Evolutionary conservation across 2,329 filamentous ascomycete species (phyloP).

Genomic region (Nigrospora oryzae): DNA sequence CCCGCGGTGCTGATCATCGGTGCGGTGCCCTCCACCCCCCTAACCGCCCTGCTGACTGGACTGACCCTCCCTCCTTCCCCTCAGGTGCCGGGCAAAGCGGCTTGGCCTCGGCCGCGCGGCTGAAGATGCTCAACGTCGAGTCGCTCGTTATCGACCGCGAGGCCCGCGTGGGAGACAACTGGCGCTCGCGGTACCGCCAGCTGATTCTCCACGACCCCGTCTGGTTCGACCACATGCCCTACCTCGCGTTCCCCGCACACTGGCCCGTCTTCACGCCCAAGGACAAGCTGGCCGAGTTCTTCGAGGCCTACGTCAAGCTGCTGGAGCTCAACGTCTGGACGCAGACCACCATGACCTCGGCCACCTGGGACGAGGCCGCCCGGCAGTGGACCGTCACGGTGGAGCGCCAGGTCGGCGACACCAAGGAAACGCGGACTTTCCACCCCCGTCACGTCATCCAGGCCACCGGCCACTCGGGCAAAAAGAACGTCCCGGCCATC

Average conservation of each 20-base stretch:
- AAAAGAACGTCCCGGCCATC: constrained; percentile 52
- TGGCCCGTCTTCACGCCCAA: constrained; percentile 68
- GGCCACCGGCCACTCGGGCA: constrained; percentile 60
- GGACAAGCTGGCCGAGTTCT: constrained; percentile 62
- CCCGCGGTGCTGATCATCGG: constrained; percentile 55
- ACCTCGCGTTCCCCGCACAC: constrained; percentile 51
- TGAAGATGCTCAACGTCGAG: constrained; percentile 49
- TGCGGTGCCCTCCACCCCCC: constrained; percentile 21
- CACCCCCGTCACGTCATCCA: constrained; percentile 57
- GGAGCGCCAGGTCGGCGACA: constrained; percentile 15
- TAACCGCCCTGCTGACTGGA: background rate
- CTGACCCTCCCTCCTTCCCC: background rate
- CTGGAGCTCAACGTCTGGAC: constrained; percentile 66
- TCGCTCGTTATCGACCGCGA: constrained; percentile 52
- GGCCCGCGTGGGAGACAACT: constrained; percentile 52
- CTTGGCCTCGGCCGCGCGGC: constrained; percentile 45
- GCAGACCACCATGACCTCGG: constrained; percentile 35
- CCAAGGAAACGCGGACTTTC: constrained; percentile 39
- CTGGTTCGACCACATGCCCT: constrained; percentile 54
- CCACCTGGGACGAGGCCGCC: constrained; percentile 38
- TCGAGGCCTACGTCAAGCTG: constrained; percentile 54
- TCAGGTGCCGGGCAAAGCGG: constrained; percentile 43
- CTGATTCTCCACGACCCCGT: constrained; percentile 63
- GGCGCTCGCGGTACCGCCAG: constrained; percentile 54
- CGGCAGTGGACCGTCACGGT: constrained; percentile 43